Evolutionary conservation across 306 rosid genomes (phyloP).

Genomic region (Fagus sylvatica): DNA sequence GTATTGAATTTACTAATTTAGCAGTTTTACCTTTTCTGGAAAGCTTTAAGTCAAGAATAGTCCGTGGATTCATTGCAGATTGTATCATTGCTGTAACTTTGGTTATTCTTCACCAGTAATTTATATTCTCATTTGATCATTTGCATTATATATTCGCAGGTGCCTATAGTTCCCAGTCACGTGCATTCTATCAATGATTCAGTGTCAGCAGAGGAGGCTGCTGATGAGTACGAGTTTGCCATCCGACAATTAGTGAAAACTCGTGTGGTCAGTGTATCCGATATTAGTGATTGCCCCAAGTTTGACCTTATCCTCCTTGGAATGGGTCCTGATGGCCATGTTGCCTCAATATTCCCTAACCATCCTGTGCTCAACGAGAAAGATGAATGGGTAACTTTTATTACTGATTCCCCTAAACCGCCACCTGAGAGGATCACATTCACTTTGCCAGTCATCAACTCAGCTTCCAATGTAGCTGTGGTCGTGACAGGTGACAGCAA

Average conservation of each 20-base stretch:
- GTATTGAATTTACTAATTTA: too few species aligned
- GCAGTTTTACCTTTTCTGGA: too few species aligned
- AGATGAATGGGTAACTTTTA: conserved; percentile 88
- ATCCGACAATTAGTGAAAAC: conserved; percentile 91
- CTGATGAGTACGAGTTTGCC: conserved; percentile 80
- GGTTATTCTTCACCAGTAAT: neutral
- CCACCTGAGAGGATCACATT: conserved; percentile 99
- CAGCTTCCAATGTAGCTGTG: conserved; percentile 80
- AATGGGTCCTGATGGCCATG: conserved; percentile 87
- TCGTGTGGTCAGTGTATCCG: conserved; percentile 77
- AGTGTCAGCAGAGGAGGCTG: conserved; percentile 93
- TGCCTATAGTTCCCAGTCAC: conserved; percentile 86
- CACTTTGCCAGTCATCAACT: conserved; percentile 95
- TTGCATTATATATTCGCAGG: conserved; percentile 48
- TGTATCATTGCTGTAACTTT: neutral
- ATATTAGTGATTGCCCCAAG: conserved; percentile 84
- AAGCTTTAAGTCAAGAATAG: too few species aligned
- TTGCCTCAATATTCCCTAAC: conserved; percentile 84
- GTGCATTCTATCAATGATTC: conserved; percentile 87
- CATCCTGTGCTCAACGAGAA: conserved; percentile 68
- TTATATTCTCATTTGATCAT: conserved; percentile 22
- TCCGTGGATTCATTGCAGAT: too few species aligned
- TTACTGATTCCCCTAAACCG: conserved; percentile 88
- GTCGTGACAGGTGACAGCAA: conserved; percentile 71
- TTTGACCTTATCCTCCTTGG: conserved; percentile 95